These are phyloP conservation scores for Zymoseptoria passerinii DNA, from an alignment of 2,329 filamentous ascomycete genomes.

Conservation along the genomic window DNA sequence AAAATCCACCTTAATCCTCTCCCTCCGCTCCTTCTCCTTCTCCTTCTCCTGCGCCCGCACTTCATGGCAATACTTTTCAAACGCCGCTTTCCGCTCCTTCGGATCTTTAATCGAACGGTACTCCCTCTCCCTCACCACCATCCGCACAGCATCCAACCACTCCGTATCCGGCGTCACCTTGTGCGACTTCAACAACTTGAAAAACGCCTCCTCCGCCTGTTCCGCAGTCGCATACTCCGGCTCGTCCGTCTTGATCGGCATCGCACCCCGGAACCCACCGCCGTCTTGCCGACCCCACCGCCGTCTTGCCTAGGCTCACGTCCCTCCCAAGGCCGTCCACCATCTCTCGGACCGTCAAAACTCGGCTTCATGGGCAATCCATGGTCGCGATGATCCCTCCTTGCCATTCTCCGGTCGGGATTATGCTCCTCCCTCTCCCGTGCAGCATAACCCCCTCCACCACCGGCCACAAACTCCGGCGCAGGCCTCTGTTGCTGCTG, in stretches of 20 bases:
- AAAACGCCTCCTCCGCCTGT: constrained; percentile 87
- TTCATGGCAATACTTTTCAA: constrained; percentile 91
- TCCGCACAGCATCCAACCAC: constrained; percentile 83
- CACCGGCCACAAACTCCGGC: constrained; percentile 52
- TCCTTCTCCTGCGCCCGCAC: constrained; percentile 88
- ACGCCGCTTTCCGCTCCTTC: constrained; percentile 79
- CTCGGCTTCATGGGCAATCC: constrained; percentile 35
- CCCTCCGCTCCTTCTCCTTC: constrained; percentile 81
- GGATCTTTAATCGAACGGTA: constrained; percentile 91
- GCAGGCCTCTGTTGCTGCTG: constrained; percentile 16
- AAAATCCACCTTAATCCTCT: constrained; percentile 89
- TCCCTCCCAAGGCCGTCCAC: constrained; percentile 21
- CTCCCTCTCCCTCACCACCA: constrained; percentile 80
- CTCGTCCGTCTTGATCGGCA: constrained; percentile 28
- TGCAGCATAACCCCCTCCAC: constrained; percentile 7
- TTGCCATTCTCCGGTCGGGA: constrained; percentile 23
- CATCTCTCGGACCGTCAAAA: constrained; percentile 23
- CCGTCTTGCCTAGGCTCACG: constrained; percentile 28
- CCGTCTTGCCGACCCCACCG: constrained; percentile 25
- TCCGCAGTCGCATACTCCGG: constrained; percentile 72
- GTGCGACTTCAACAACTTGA: constrained; percentile 76
- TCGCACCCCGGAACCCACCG: constrained; percentile 27
- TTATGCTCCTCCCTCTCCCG: constrained; percentile 19
- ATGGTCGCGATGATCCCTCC: constrained; percentile 31
- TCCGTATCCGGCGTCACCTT: constrained; percentile 86